A percentile compares a stretch with the other conserved stretches of the same genome.
Conservation (phyloP, 2,329 filamentous ascomycete genomes). For the Xylariales sp. region DNA sequence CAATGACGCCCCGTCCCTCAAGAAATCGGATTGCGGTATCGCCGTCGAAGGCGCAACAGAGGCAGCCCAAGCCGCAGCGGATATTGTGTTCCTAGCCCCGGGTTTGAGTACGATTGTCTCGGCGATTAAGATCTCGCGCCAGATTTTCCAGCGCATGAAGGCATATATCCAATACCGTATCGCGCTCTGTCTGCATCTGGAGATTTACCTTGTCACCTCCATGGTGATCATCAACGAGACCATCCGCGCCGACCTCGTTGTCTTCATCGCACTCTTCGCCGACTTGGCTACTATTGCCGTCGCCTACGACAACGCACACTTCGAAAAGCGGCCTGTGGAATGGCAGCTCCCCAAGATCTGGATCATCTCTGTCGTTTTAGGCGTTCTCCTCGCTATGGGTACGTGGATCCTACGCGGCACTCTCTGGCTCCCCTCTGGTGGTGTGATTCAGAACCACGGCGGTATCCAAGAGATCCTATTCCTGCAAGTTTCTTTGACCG, state of each 20-base stretch:
- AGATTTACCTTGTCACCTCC: conserved; percentile 67
- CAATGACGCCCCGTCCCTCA: conserved; percentile 63
- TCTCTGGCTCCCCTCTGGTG: conserved; percentile 60
- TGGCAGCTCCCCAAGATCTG: conserved; percentile 74
- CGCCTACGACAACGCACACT: conserved; percentile 70
- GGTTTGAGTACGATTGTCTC: conserved; percentile 63
- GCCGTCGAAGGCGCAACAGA: conserved; percentile 64
- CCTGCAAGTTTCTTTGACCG: conserved; percentile 66
- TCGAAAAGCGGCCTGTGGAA: conserved; percentile 64
- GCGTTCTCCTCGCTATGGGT: conserved; percentile 57
- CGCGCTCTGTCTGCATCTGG: conserved; percentile 61
- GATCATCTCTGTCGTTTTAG: conserved; percentile 64
- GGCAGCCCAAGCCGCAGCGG: conserved; percentile 61
- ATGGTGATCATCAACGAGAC: conserved; percentile 74
- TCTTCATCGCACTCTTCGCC: conserved; percentile 70
- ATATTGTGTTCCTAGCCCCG: conserved; percentile 65
- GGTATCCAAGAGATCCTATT: conserved; percentile 70
- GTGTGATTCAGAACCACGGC: conserved; percentile 70
- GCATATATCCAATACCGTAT: conserved; percentile 68
- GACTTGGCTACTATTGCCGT: conserved; percentile 70
- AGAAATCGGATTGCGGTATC: conserved; percentile 67
- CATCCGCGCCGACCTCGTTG: conserved; percentile 62
- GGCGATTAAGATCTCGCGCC: conserved; percentile 63
- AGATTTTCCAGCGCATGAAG: conserved; percentile 71
- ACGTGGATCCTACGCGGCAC: conserved; percentile 66